phyloP scores from a whole-genome alignment of 78 protist species.

The Dictyostelium intermedium region DNA sequence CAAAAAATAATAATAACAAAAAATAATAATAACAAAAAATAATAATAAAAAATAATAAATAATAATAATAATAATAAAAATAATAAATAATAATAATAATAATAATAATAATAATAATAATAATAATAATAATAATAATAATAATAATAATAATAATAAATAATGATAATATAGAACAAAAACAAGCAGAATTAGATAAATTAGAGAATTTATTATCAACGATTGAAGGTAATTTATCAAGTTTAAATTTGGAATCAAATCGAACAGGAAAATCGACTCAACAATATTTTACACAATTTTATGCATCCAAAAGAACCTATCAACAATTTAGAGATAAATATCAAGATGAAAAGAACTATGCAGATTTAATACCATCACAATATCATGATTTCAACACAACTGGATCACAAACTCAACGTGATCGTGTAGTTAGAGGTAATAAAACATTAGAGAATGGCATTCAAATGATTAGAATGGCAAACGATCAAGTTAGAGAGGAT shows the following conservation, averaged over 20 bases:
- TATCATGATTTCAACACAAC: conserved; percentile 1
- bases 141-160: neutral
- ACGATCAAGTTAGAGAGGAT: conserved; percentile 51
- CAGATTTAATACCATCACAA: conserved; percentile 31
- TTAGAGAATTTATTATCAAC: conserved; percentile 16
- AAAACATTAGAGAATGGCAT: conserved; percentile 58
- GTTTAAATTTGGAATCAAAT: conserved; percentile 56
- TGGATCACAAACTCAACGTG: conserved; percentile 40
- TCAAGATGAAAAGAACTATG: conserved; percentile 57
- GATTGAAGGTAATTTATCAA: conserved; percentile 34
- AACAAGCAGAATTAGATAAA: conserved; percentile 44
- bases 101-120: no score
- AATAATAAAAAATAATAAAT: no score
- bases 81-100: no score
- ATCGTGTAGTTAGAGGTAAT: conserved; percentile 22
- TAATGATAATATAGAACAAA: conserved; percentile 2
- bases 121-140: no score
- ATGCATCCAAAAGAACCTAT: conserved; percentile 26
- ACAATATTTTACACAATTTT: conserved; percentile 61
- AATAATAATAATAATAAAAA: no score
- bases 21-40: no score
- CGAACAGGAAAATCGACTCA: conserved; percentile 75
- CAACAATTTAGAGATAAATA: conserved; percentile 67
- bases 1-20: no score
- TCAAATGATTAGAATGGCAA: conserved; percentile 69